Base-by-base conservation (phyloP, 2,329 filamentous ascomycete genomes). In the Lasiodiplodia citricola region DNA sequence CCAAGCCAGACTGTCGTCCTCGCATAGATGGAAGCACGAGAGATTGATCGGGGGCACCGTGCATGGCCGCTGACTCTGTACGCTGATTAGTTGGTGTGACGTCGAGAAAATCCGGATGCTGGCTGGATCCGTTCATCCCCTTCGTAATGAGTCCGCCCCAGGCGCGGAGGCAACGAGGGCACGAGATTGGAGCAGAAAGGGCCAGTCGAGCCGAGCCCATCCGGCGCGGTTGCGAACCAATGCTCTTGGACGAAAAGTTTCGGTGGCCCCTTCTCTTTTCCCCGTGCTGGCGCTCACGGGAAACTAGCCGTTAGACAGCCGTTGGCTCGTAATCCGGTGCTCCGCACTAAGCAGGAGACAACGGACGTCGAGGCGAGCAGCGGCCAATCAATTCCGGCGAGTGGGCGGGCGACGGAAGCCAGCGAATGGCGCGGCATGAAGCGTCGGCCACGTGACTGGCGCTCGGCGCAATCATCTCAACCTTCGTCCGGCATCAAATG, bases 381-480 rank as follows among this genome's bases (percentile, higher is more conserved):
- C 47, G 52, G 51, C 67, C 67, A 68, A 68, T 68, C 67, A 35
- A 41, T 44, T 63, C 16, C 50, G 58, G 14, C 28, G 58, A 21
- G 35, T 44, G 58, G 67, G 67, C 58, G 18, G 58, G 37, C 37
- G 58, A 57, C 67, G 67, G 67, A 47, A 68, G 60, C 67, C 37
- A 68, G 67, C 52, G 67, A 68, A 68, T 68, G 47, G 73, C 74
- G 76, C 78, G 73, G 76, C 79, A 80, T 79, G 55, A 70, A 71
- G 70, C 72, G 71, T 21, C 50, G 64, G 68, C 70, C 79, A 81
- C 79, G 79, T 81, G 79, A 81, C 74, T 67, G 47, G 54, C 66
- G 71, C 66, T 77, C 76, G 76, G 75, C 79, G 78, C 76, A 74
- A 72, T 72, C 73, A 72, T 70, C 72, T 77, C 76, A 76, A 79